Evolutionary conservation across 352 stramenopile species (phyloP).

Genomic region (Phytophthora sansomeana): DNA sequence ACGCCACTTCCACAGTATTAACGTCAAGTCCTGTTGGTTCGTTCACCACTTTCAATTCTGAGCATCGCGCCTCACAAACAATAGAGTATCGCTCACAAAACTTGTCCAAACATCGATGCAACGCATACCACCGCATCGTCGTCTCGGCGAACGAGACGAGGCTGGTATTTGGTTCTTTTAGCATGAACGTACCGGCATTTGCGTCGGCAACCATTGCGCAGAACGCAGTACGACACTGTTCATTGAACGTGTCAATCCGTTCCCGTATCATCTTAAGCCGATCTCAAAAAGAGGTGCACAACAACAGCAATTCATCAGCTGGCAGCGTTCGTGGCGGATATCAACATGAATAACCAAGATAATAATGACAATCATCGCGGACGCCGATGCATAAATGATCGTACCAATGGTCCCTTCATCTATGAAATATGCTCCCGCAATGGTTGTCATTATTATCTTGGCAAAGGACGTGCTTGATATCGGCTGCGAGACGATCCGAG

Average conservation of each 20-base stretch:
- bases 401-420: background rate
- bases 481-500: background rate
- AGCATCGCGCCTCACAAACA: no score
- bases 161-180: background rate
- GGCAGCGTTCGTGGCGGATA: background rate
- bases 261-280: background rate
- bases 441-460: background rate
- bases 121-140: slow-evolving; percentile 7
- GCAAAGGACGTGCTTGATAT: background rate
- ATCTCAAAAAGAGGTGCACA: slow-evolving; percentile 5
- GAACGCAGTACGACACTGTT: background rate
- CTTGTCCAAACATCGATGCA: slow-evolving; percentile 16
- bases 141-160: background rate
- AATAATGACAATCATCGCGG: no score
- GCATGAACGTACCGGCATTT: background rate
- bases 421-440: background rate
- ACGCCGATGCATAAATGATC: no score
- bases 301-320: background rate
- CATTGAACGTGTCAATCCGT: background rate
- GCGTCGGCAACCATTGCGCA: background rate
- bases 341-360: background rate
- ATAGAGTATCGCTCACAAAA: background rate
- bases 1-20: no score
- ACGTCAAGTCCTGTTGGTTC: no score
- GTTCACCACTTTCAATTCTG: no score